Base-by-base conservation (phyloP, 2,329 filamentous ascomycete species). In the Tolypocladium guangdongense region DNA sequence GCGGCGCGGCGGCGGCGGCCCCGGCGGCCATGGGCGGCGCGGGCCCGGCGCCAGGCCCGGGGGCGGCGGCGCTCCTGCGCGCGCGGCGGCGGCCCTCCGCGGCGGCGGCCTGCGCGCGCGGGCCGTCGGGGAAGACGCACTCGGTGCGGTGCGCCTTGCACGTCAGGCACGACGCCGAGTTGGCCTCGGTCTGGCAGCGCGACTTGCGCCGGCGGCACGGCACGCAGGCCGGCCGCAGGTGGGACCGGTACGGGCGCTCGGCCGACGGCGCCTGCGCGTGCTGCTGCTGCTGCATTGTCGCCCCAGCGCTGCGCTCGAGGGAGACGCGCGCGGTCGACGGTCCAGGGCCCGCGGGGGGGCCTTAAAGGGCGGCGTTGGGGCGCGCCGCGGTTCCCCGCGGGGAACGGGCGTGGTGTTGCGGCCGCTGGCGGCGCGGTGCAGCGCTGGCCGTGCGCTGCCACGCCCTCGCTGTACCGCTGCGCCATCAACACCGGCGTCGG, bases 131-230 rank as follows among this genome's bases (percentile, higher is more conserved):
- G 52, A 80, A 82, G 49, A 74, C 70, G 54, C 81, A 83, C 27
- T 80, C 75, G 6, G 78, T 80, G 10, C 75, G 74, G 59, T 83
- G 78, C 22, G 79, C 75, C 39, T 75, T 75, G 63, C 81, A 84
- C 61, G 83, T 73, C 10, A 82, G 65, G 59, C 81, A 84, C 8
- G 72, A 71, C 51, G 75, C 68, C 2, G 76, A 72, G 5, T 74
- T 71, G 16, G 76, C 66, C 59, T 82, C 79, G 32, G 80, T 75
- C 20, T 80, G 81, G 62, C 82, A 84, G 58, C 82, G 73, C 2
- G 80, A 81, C 63, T 84, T 84, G 55, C 82, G 75, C 55, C 76
- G 76, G 52, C 82, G 74, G 61, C 82, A 85, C 16, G 80, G 69
- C 51, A 80, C 68, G 66, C 82, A 84, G 10, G 81, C 81, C 50